phyloP scores from a whole-genome alignment of 257 asterid genomes.

The Knoxia roxburghii region DNA sequence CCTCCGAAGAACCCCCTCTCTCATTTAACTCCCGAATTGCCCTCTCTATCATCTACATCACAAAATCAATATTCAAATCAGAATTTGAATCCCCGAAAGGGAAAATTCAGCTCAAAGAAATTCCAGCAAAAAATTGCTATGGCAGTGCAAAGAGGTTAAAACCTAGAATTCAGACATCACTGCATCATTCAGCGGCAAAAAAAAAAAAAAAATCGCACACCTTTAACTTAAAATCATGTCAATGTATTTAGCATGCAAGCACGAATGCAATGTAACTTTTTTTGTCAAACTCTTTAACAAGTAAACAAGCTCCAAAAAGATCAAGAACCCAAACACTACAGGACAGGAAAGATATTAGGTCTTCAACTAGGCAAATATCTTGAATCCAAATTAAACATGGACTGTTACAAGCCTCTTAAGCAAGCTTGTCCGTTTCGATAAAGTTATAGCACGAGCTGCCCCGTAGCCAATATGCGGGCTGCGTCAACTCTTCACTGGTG shows the following conservation, averaged over 20 bases:
- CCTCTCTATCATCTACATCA: slow-evolving; percentile 58
- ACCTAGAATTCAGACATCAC: not conserved
- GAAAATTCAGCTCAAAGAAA: not conserved
- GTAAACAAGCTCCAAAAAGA: not conserved
- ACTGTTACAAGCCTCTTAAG: no score
- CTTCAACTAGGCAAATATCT: not conserved
- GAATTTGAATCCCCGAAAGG: not conserved
- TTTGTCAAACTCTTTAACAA: not conserved
- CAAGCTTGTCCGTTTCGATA: no score
- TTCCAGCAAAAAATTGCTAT: not conserved
- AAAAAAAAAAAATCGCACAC: not conserved
- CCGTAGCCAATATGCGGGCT: no score
- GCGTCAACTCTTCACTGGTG: no score
- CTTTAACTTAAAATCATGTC: not conserved
- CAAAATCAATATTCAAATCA: slow-evolving; percentile 7
- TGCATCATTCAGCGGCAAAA: not conserved
- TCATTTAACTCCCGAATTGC: slow-evolving; percentile 46
- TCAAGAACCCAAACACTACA: not conserved
- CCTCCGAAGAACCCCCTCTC: slow-evolving; percentile 42
- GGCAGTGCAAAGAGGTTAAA: not conserved
- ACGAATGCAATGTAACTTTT: no score
- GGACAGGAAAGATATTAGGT: not conserved
- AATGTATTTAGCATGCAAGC: no score
- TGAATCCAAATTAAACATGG: no score
- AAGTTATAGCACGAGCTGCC: no score